Conservation (phyloP, 2,329 filamentous ascomycete species). For the Cytospora mali region DNA sequence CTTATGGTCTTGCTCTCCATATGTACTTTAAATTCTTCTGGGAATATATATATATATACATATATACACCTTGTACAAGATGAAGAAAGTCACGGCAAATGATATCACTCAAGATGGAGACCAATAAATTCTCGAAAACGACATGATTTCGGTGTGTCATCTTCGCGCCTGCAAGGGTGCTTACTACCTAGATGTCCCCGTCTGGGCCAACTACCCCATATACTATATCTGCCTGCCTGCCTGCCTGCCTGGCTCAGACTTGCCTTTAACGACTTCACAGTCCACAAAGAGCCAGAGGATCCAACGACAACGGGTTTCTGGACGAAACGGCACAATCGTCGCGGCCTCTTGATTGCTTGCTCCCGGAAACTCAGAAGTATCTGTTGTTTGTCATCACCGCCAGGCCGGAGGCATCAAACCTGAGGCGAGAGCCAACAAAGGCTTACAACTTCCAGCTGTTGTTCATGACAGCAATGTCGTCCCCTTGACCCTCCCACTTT, state of each 20-base stretch:
- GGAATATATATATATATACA: too few species aligned
- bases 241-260: constrained; percentile 39
- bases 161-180: not conserved
- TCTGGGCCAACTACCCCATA: not conserved
- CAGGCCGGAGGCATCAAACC: constrained; percentile 32
- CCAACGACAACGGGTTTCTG: constrained; percentile 47
- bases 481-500: constrained; percentile 68
- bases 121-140: too few species aligned
- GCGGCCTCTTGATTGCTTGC: constrained; percentile 16
- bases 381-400: constrained; percentile 70
- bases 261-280: constrained; percentile 43
- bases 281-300: constrained; percentile 34
- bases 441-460: not conserved
- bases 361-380: constrained; percentile 72
- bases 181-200: not conserved
- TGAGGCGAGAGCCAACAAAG: not conserved
- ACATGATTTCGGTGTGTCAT: not conserved
- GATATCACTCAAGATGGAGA: too few species aligned
- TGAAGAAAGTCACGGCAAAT: too few species aligned
- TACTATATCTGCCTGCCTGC: not conserved
- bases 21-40: too few species aligned
- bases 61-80: too few species aligned
- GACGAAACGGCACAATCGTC: constrained; percentile 53
- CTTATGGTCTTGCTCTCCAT: too few species aligned
- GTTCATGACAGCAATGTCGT: constrained; percentile 59